Evolutionary conservation across 139 green algal genomes (phyloP).

Genomic region (Pycnococcus provasolii): DNA sequence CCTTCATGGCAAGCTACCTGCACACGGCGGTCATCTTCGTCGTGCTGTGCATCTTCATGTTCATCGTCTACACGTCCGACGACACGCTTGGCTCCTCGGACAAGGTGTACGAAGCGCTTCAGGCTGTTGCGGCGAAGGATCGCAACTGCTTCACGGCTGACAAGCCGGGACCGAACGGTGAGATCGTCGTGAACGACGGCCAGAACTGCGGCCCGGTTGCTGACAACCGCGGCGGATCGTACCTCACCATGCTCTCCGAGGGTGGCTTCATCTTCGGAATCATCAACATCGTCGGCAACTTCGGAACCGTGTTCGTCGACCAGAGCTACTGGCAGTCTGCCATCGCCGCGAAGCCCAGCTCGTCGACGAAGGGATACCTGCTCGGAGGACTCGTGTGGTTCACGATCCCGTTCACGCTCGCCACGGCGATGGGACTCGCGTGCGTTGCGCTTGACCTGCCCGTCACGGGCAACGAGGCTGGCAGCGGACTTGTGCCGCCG

Average conservation of each 20-base stretch:
- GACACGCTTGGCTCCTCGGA: conserved; percentile 44
- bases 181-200: conserved; percentile 14
- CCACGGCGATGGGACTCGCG: conserved; percentile 75
- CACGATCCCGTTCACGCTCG: conserved; percentile 85
- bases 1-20: conserved; percentile 74
- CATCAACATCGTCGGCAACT: conserved; percentile 94
- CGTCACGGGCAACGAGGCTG: conserved; percentile 56
- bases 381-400: conserved; percentile 70
- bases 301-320: conserved; percentile 86
- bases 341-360: conserved; percentile 74
- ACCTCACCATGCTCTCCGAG: conserved; percentile 79
- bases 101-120: conserved; percentile 61
- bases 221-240: conserved; percentile 69
- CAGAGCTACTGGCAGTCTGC: conserved; percentile 79
- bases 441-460: conserved; percentile 74
- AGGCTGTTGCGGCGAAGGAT: conserved; percentile 3
- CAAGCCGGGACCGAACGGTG: conserved; percentile 16
- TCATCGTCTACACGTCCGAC: conserved; percentile 57
- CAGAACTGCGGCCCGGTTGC: conserved; percentile 47
- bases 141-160: neutral
- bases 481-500: conserved; percentile 67
- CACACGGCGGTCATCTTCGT: conserved; percentile 80
- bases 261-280: conserved; percentile 84
- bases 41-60: conserved; percentile 70
- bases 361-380: conserved; percentile 53